phyloP scores from a whole-genome alignment of 192 early-diverging fungal species.

The Backusella psychrophila region DNA sequence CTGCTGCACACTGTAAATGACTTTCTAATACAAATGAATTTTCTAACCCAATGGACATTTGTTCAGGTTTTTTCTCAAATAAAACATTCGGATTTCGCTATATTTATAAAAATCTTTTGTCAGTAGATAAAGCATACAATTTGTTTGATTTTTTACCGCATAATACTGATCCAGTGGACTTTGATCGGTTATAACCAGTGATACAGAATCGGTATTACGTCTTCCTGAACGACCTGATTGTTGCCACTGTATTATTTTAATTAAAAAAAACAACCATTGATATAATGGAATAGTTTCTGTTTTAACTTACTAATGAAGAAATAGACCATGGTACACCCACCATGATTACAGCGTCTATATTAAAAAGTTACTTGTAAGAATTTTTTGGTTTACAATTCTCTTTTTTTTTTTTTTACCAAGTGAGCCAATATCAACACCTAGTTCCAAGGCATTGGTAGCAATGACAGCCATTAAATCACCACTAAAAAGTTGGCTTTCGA shows the following conservation, averaged over 20 bases:
- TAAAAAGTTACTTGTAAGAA: not conserved
- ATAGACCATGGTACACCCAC: slow-evolving; percentile 64
- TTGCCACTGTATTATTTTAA: slow-evolving; percentile 52
- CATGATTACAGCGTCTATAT: slow-evolving; percentile 69
- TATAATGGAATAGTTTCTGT: not conserved
- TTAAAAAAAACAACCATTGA: not conserved
- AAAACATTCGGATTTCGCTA: slow-evolving; percentile 43
- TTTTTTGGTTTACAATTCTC: not conserved
- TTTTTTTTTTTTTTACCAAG: slow-evolving; percentile 26
- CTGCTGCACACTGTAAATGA: slow-evolving; percentile 75
- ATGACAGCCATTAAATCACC: slow-evolving; percentile 63
- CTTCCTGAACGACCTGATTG: slow-evolving; percentile 79
- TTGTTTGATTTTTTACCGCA: not conserved
- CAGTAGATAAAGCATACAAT: not conserved
- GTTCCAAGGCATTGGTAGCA: slow-evolving; percentile 78
- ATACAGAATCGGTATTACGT: slow-evolving; percentile 51
- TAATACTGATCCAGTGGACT: slow-evolving; percentile 59
- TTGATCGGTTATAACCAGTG: slow-evolving; percentile 56
- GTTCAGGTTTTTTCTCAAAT: slow-evolving; percentile 40
- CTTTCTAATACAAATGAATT: slow-evolving; percentile 41
- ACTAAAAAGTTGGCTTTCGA: slow-evolving; percentile 67
- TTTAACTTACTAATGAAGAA: slow-evolving; percentile 31
- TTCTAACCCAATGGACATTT: slow-evolving; percentile 37
- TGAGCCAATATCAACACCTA: slow-evolving; percentile 80
- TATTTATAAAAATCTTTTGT: not conserved